Conservation (phyloP, 352 stramenopile species). For the Pythium dissotocum region DNA sequence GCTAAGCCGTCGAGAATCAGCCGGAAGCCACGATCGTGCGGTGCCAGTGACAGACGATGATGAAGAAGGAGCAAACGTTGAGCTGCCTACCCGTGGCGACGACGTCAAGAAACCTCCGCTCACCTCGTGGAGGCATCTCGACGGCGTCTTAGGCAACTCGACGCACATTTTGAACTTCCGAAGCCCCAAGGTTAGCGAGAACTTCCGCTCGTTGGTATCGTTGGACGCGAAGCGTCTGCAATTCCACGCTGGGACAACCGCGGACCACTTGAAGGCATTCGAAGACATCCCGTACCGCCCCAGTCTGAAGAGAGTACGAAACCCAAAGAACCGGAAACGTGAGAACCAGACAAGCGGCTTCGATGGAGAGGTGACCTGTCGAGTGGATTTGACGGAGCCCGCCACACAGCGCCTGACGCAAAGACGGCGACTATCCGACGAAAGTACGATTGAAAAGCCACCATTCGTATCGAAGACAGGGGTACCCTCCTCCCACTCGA, state of each 20-base stretch:
- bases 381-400: slow-evolving; percentile 34
- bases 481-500: not conserved
- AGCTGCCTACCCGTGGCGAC: slow-evolving; percentile 1
- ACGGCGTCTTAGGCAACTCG: slow-evolving; percentile 64
- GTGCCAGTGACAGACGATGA: slow-evolving; percentile 9
- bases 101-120: slow-evolving; percentile 46
- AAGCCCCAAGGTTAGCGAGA: slow-evolving; percentile 81
- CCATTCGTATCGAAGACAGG: not conserved
- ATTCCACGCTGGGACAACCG: slow-evolving; percentile 1
- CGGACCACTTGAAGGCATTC: slow-evolving; percentile 44
- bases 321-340: slow-evolving; percentile 51
- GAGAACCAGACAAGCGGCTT: slow-evolving; percentile 66
- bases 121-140: slow-evolving; percentile 58
- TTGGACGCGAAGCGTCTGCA: slow-evolving; percentile 15
- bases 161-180: slow-evolving; percentile 77
- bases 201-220: slow-evolving; percentile 58
- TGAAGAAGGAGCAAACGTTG: not conserved
- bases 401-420: slow-evolving; percentile 7
- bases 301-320: slow-evolving; percentile 50
- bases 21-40: not conserved
- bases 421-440: slow-evolving; percentile 8
- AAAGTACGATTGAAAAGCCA: not conserved
- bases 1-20: not conserved
- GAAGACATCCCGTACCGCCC: slow-evolving; percentile 42
- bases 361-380: slow-evolving; percentile 64